These are phyloP conservation scores for Pseudogymnoascus destructans DNA, from an alignment of 2,329 filamentous ascomycete species.

Conservation along the genomic window DNA sequence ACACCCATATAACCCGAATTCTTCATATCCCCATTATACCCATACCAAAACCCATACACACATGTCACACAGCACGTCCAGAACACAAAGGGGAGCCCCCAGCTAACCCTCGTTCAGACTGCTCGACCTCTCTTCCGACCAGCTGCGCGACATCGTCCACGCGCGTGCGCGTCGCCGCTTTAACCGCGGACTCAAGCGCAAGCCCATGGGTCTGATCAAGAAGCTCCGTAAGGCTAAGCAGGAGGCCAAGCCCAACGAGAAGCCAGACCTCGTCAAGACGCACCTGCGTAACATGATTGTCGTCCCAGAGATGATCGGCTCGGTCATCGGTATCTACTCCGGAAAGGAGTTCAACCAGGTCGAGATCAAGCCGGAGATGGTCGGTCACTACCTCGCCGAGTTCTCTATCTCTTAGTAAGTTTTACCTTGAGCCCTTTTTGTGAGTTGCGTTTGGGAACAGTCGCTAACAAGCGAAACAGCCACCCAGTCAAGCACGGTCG, in stretches of 20 bases:
- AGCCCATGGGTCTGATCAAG: constrained; percentile 99
- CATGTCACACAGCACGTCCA: constrained; percentile 15
- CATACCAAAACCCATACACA: constrained; percentile 15
- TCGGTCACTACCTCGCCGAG: constrained; percentile 97
- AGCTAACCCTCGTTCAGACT: constrained; percentile 48
- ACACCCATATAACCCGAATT: constrained; percentile 10
- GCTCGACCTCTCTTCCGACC: constrained; percentile 94
- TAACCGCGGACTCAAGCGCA: constrained; percentile 99
- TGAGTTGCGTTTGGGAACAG: not conserved
- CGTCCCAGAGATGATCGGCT: constrained; percentile 99
- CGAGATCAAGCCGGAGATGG: constrained; percentile 99
- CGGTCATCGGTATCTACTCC: constrained; percentile 97
- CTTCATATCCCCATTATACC: not conserved
- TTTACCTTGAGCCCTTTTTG: constrained; percentile 24
- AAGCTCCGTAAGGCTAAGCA: constrained; percentile 99
- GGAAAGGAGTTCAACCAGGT: constrained; percentile 99
- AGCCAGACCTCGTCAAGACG: constrained; percentile 98
- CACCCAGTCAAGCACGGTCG: constrained; percentile 99
- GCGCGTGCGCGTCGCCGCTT: constrained; percentile 96
- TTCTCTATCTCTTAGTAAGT: constrained; percentile 99
- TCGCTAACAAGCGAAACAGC: constrained; percentile 48
- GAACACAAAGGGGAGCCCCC: constrained; percentile 26
- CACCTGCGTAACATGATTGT: constrained; percentile 99
- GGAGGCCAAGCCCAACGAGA: constrained; percentile 98
- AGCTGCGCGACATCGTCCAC: constrained; percentile 98